These are phyloP conservation scores for Obelidium mucronatum DNA, from an alignment of 192 early-diverging fungal genomes.

Conservation along the genomic window DNA sequence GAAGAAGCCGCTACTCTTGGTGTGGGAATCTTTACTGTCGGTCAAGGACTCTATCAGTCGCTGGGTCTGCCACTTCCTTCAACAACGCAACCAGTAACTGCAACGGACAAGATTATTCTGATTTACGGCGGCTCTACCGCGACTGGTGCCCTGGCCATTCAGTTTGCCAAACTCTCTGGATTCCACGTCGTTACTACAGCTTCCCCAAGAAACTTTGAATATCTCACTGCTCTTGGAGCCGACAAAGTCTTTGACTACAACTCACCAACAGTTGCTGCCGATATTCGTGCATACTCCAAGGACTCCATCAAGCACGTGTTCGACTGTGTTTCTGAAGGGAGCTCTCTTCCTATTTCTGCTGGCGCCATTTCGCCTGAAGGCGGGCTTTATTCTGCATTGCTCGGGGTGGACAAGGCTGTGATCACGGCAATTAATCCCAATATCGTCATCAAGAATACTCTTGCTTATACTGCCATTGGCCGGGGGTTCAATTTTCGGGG, in stretches of 20 bases:
- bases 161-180: conserved; percentile 36
- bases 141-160: conserved; percentile 45
- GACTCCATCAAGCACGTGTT: conserved; percentile 28
- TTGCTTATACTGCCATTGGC: conserved; percentile 41
- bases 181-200: conserved; percentile 40
- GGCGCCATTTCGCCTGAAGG: conserved; percentile 11
- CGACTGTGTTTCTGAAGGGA: conserved; percentile 35
- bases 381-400: background rate
- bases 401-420: background rate
- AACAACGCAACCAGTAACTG: background rate
- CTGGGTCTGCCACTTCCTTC: conserved; percentile 36
- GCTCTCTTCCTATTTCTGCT: conserved; percentile 31
- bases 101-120: conserved; percentile 33
- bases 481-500: conserved; percentile 28
- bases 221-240: background rate
- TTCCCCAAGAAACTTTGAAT: conserved; percentile 12
- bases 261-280: background rate
- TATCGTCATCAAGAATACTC: conserved; percentile 22
- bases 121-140: conserved; percentile 39
- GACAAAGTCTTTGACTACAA: conserved; percentile 12
- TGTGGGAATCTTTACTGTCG: background rate
- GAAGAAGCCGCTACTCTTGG: conserved; percentile 3
- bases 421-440: conserved; percentile 4
- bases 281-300: conserved; percentile 22
- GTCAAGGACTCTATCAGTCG: conserved; percentile 22